These are phyloP conservation scores for Barnettozyma hawaiiensis DNA, from an alignment of 1,139 yeast species.

Conservation along the genomic window DNA sequence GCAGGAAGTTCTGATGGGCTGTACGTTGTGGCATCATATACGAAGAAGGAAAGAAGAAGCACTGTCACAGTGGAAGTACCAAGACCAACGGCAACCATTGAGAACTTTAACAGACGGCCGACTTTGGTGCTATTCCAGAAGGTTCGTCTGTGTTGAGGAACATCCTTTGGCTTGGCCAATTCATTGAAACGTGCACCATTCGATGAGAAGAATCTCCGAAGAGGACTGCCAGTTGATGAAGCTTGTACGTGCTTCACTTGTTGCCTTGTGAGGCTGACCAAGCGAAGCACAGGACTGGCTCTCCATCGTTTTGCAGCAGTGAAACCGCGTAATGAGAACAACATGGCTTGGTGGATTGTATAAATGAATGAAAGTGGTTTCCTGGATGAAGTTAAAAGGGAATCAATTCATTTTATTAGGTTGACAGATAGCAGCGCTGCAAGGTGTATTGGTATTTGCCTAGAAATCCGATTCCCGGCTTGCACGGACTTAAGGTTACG, in stretches of 20 bases:
- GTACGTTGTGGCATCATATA: constrained; percentile 59
- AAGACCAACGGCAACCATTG: constrained; percentile 35
- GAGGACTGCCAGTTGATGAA: neutral
- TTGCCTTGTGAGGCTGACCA: neutral
- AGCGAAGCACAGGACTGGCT: neutral
- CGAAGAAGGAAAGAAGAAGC: constrained; percentile 41
- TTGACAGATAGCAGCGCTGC: neutral
- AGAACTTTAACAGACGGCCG: constrained; percentile 29
- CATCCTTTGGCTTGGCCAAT: constrained; percentile 17
- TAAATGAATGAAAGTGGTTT: neutral
- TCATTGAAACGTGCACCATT: constrained; percentile 6
- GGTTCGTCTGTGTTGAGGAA: constrained; percentile 16
- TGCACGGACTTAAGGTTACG: constrained; percentile 1
- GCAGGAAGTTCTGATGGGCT: constrained; percentile 33
- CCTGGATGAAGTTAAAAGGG: neutral
- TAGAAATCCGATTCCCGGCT: neutral
- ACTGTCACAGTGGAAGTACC: constrained; percentile 35
- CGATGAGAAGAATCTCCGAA: constrained; percentile 12
- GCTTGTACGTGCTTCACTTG: neutral
- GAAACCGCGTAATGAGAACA: neutral
- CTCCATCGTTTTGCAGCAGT: neutral
- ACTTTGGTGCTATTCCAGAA: constrained; percentile 24
- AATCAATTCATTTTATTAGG: too few relatives aligned
- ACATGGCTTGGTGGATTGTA: neutral
- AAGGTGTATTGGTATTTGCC: neutral